phyloP scores from a whole-genome alignment of 345 rosid genomes.

The Citrus sinensis region DNA sequence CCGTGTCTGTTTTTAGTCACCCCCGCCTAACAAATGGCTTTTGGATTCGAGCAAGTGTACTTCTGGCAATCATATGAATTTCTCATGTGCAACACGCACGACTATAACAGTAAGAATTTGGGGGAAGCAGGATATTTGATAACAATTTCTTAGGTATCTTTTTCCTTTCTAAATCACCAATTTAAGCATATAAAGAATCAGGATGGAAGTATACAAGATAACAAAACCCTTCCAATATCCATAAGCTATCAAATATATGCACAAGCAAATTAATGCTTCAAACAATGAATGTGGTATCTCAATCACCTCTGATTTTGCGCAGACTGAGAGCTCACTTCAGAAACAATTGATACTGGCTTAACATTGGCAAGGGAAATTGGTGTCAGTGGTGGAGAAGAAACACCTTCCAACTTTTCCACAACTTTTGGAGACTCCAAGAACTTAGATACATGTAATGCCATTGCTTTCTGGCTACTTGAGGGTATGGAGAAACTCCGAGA shows the following conservation, averaged over 20 bases:
- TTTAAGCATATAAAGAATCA: slow-evolving; percentile 15
- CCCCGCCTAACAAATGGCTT: no score
- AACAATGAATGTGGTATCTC: slow-evolving; percentile 10
- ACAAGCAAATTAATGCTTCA: slow-evolving; percentile 12
- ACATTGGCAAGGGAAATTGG: slow-evolving; percentile 57
- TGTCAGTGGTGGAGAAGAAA: slow-evolving; percentile 74
- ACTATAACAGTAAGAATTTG: not conserved
- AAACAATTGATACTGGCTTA: slow-evolving; percentile 29
- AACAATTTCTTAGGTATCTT: not conserved
- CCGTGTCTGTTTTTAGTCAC: no score
- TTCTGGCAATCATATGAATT: no score
- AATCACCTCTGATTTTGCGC: slow-evolving; percentile 72
- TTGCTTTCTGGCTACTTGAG: slow-evolving; percentile 70
- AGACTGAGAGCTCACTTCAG: slow-evolving; percentile 44
- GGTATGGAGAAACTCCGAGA: slow-evolving; percentile 87
- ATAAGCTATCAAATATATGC: slow-evolving; percentile 16
- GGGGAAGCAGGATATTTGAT: not conserved
- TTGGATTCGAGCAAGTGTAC: no score
- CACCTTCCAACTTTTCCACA: slow-evolving; percentile 37
- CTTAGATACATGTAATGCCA: slow-evolving; percentile 43
- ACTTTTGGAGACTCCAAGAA: slow-evolving; percentile 34
- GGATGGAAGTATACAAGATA: slow-evolving; percentile 11
- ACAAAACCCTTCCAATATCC: slow-evolving; percentile 18
- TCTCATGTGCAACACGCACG: not conserved
- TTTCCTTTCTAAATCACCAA: not conserved